Conservation (phyloP, 2,329 filamentous ascomycete genomes). For the Bimuria novae-zelandiae region DNA sequence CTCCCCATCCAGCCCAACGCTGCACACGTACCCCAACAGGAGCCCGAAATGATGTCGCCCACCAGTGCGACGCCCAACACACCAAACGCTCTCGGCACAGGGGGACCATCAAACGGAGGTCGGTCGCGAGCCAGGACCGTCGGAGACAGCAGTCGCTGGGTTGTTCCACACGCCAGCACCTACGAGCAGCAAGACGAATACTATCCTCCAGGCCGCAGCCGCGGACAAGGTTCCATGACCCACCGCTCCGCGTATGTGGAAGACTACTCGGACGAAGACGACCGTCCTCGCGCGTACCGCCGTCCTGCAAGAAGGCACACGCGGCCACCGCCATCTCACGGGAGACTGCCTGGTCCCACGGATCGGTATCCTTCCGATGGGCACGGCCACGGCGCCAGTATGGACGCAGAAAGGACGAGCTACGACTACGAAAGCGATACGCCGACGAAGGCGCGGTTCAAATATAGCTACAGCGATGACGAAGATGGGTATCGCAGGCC, state of each 20-base stretch:
- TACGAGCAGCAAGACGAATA: slow-evolving; percentile 13
- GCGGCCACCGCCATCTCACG: slow-evolving; percentile 32
- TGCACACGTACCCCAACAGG: slow-evolving; percentile 27
- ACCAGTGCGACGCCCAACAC: background rate
- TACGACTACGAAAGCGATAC: slow-evolving; percentile 24
- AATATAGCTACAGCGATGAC: slow-evolving; percentile 27
- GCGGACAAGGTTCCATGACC: slow-evolving; percentile 8
- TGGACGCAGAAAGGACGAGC: slow-evolving; percentile 18
- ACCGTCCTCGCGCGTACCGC: slow-evolving; percentile 27
- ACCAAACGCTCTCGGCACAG: slow-evolving; percentile 11
- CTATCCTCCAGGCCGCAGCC: slow-evolving; percentile 15
- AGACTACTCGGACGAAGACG: slow-evolving; percentile 36
- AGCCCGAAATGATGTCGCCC: slow-evolving; percentile 16
- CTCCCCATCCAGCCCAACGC: slow-evolving; percentile 33
- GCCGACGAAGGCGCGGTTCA: slow-evolving; percentile 22
- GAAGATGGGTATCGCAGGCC: slow-evolving; percentile 26
- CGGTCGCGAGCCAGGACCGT: slow-evolving; percentile 15
- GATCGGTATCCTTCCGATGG: slow-evolving; percentile 10
- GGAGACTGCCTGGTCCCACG: slow-evolving; percentile 14
- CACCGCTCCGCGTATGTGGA: slow-evolving; percentile 29
- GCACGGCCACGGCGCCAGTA: slow-evolving; percentile 13
- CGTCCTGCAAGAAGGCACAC: slow-evolving; percentile 25
- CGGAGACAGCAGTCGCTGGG: slow-evolving; percentile 18
- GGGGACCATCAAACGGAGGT: slow-evolving; percentile 4
- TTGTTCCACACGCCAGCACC: slow-evolving; percentile 4